Evolutionary conservation across 2,329 filamentous ascomycete species (phyloP).

Genomic region (Cladophialophora yegresii): DNA sequence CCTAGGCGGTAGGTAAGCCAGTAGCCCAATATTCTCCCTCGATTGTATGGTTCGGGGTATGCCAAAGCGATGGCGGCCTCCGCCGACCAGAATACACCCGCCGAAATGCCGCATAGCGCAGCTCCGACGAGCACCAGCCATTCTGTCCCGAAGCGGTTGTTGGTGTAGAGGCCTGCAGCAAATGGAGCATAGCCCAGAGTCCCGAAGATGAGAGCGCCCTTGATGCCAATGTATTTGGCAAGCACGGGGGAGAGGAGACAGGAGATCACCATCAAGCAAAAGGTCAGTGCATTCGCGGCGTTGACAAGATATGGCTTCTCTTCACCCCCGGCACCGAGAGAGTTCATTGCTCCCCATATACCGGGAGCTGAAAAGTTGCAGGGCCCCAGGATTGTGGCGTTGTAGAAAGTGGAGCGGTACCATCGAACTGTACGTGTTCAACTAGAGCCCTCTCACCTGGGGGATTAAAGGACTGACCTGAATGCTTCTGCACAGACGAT

Average conservation of each 20-base stretch:
- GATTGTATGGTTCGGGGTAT: slow-evolving; percentile 70
- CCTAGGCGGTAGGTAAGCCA: slow-evolving; percentile 65
- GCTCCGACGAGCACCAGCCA: slow-evolving; percentile 71
- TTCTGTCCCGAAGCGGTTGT: slow-evolving; percentile 68
- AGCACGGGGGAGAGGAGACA: slow-evolving; percentile 67
- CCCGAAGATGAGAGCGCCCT: slow-evolving; percentile 69
- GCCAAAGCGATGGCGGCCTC: slow-evolving; percentile 72
- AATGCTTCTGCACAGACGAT: slow-evolving; percentile 9
- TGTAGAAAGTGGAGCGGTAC: slow-evolving; percentile 72
- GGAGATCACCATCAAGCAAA: slow-evolving; percentile 71
- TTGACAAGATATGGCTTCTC: slow-evolving; percentile 68
- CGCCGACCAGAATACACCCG: slow-evolving; percentile 74
- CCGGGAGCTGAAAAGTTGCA: slow-evolving; percentile 55
- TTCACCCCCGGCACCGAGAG: slow-evolving; percentile 68
- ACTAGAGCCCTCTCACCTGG: not conserved
- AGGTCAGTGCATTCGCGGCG: slow-evolving; percentile 69
- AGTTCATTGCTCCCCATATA: slow-evolving; percentile 56
- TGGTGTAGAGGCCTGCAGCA: slow-evolving; percentile 69
- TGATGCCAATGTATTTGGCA: slow-evolving; percentile 69
- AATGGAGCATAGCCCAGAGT: slow-evolving; percentile 73
- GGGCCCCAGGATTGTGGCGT: slow-evolving; percentile 69
- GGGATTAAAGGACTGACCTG: not conserved
- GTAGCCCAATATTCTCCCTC: slow-evolving; percentile 65
- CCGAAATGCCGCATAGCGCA: slow-evolving; percentile 68
- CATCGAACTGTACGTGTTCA: slow-evolving; percentile 46